Base-by-base conservation (phyloP, 495 filamentous ascomycete species). In the Entonaema liquescens region DNA sequence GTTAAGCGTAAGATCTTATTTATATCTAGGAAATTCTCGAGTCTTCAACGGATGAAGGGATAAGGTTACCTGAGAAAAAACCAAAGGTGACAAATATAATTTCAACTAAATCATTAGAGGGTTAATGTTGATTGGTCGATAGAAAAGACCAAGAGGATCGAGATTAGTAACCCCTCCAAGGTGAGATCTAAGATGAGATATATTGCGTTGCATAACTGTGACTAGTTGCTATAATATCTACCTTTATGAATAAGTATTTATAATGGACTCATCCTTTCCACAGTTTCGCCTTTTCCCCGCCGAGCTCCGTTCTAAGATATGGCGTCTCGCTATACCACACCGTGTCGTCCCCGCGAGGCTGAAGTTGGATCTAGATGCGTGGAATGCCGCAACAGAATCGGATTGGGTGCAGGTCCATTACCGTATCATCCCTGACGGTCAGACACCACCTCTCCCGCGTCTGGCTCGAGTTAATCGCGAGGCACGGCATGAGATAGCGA, bases 261-360 rank as follows among this genome's bases (percentile, higher is more conserved):
- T 4, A 35, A 67, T 67, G 66, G 59, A 59, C 9, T 17, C 38
- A 19, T 69, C 66, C 13, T 69, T 69, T 42, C 66, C 59, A 29
- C 66, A 69, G 53, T 69, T 69, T 42, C 35, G 53, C 12, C 40
- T 29, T n/a, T 53, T 69, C 1, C 66, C 66, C 1, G 40, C 42
- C 42, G 66, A 69, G 59, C 36, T 69, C 53, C 66, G 66, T 5
- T 63, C 52, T 42, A 69, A 52, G 53, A 69, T 69, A 63, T 69
- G 66, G 66, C 59, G 52, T 19, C 19, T 63, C 3, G 59, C 53
- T n/a, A 62, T 63, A 17, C 42, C 59, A 6, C 40, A 42, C 12
- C 66, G 66, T 31, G 53, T 29, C n/a, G 53, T 69, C 33, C 25
- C 13, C 8, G 59, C 25, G 19, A 57, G 66, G 42, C 15, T 63